phyloP scores from a whole-genome alignment of 1,139 yeast species.

The Diutina catenulata region DNA sequence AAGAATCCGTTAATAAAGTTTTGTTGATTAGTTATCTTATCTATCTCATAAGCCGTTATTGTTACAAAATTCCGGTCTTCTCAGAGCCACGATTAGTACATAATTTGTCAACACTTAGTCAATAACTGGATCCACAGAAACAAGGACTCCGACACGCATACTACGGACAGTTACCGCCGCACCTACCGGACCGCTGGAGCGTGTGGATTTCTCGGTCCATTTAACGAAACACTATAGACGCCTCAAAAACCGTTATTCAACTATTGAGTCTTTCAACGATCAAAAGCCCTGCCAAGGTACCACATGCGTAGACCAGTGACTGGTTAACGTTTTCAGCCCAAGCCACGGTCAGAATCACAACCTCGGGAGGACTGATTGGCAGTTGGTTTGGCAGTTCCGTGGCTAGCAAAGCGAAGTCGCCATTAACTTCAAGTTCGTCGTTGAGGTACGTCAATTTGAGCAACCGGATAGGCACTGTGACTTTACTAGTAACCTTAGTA shows the following conservation, averaged over 20 bases:
- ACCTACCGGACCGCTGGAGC: too few relatives aligned
- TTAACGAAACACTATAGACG: too few relatives aligned
- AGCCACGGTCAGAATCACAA: slow-evolving; percentile 39
- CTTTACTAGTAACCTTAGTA: slow-evolving; percentile 20
- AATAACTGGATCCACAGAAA: too few relatives aligned
- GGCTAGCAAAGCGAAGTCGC: slow-evolving; percentile 17
- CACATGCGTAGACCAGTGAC: slow-evolving; percentile 57
- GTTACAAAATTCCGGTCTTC: too few relatives aligned
- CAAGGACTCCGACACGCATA: too few relatives aligned
- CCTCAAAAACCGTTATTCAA: slow-evolving; percentile 10
- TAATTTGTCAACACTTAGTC: too few relatives aligned
- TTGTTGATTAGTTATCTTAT: too few relatives aligned
- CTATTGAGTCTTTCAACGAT: slow-evolving; percentile 44
- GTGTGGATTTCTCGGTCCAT: too few relatives aligned
- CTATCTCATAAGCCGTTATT: too few relatives aligned
- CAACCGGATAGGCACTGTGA: slow-evolving; percentile 21
- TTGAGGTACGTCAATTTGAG: slow-evolving; percentile 19
- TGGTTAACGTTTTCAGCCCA: slow-evolving; percentile 48
- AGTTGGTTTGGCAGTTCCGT: slow-evolving; percentile 15
- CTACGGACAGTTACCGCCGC: too few relatives aligned
- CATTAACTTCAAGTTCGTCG: slow-evolving; percentile 13
- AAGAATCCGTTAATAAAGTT: too few relatives aligned
- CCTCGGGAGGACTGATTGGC: slow-evolving; percentile 39
- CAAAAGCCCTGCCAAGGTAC: slow-evolving; percentile 54
- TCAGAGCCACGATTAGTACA: too few relatives aligned